Conservation (phyloP, 192 early-diverging fungal genomes). For the Neocallimastix lanati region DNA sequence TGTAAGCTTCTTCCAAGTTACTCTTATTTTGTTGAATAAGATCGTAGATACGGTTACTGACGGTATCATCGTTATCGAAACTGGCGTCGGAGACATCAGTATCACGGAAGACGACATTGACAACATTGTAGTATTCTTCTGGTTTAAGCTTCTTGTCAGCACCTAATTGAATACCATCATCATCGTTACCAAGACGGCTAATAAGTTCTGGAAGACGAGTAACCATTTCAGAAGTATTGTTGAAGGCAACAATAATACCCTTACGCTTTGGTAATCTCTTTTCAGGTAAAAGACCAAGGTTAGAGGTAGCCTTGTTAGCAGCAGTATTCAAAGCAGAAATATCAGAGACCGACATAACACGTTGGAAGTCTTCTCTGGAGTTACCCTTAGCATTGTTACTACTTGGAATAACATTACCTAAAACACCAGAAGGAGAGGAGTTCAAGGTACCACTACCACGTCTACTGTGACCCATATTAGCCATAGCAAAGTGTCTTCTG, state of each 20-base stretch:
- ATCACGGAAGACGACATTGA: slow-evolving; percentile 75
- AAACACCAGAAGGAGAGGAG: background rate
- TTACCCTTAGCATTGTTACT: background rate
- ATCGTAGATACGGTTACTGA: slow-evolving; percentile 32
- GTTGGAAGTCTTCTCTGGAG: background rate
- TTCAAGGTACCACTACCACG: background rate
- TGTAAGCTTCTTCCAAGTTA: slow-evolving; percentile 48
- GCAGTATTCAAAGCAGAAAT: background rate
- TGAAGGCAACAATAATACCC: background rate
- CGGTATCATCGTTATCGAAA: slow-evolving; percentile 50
- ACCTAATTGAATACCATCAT: background rate
- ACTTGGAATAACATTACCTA: background rate
- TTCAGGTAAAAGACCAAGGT: background rate
- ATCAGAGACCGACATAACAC: background rate
- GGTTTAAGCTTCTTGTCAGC: background rate
- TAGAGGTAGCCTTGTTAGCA: background rate
- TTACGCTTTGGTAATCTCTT: background rate
- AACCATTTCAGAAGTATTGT: background rate
- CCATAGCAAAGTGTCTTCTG: background rate
- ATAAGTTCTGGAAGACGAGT: background rate
- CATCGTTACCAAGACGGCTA: background rate
- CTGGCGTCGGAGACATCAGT: slow-evolving; percentile 38
- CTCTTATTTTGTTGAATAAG: slow-evolving; percentile 38
- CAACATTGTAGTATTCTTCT: slow-evolving; percentile 18
- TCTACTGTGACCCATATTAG: background rate